Base-by-base conservation (phyloP, 108 stramenopile species). In the Cyclotella sp. region DNA sequence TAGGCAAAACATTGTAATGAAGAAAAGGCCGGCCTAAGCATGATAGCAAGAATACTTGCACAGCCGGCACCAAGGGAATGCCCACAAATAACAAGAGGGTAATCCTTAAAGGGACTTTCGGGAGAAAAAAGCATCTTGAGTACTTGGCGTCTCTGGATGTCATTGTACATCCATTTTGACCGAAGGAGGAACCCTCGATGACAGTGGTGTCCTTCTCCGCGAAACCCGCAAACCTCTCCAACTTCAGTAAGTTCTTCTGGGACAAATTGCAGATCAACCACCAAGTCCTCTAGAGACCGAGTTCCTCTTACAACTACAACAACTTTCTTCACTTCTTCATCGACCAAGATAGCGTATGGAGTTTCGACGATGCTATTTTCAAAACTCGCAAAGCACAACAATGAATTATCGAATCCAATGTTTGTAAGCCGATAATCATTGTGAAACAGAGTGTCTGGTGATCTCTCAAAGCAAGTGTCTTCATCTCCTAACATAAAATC, bases 261-360 rank as follows among this genome's bases (percentile, higher is more conserved):
- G 26, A 75, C 81, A 21, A 81, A 75, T 49, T 72, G 77, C 14
- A 85, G 83, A 67, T 93, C 89, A 21, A 68, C 68, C 26, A 93
- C 54, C 80, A 77, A 79, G 53, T 93, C 91, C 24, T 90, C 91
- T 12, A 93, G 66, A 28, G 85, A 86, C 49, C 86, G 55, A 26
- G 88, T 90, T 19, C 91, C 91, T 44, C 91, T 63, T 21, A 93
- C 75, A 21, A 73, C 58, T 11, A 93, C 60, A 15, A 93, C 86
- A 40, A 93, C 77, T 26, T 70, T 73, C 55, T 77, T 52, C 75
- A 63, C 70, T 30, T 69, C 61, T 46, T 86, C 70, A 58, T 93
- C 91, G 40, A 89, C 62, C 26, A 92, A 41, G 18, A 91, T 78
- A 52, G 75, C 81, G 72, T 88, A 91, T 8, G 90, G 88, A 12